phyloP scores from a whole-genome alignment of 192 early-diverging fungal species.

The Funneliformis mosseae region DNA sequence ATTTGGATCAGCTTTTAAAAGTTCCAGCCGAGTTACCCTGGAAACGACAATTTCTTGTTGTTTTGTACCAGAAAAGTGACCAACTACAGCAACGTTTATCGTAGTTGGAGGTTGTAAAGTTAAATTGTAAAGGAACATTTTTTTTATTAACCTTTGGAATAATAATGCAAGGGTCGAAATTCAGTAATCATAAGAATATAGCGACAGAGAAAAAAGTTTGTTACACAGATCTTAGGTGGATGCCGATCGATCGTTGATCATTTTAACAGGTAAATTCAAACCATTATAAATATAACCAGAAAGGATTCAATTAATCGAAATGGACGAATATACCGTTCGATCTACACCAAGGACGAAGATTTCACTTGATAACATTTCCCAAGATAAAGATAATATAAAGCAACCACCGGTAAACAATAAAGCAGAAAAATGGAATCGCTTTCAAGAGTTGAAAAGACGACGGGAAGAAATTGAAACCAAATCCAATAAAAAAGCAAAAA shows the following conservation, averaged over 20 bases:
- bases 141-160: neutral
- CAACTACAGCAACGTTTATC: constrained; percentile 78
- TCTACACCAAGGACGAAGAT: neutral
- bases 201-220: too few species aligned
- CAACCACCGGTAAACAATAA: neutral
- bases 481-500: neutral
- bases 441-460: constrained; percentile 14
- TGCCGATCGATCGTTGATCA: too few species aligned
- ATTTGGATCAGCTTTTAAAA: constrained; percentile 74
- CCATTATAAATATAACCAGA: too few species aligned
- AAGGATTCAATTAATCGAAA: neutral
- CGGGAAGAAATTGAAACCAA: neutral
- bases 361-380: neutral
- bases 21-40: constrained; percentile 73
- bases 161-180: too few species aligned
- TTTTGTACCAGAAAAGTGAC: constrained; percentile 92
- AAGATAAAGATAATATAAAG: neutral
- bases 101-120: constrained; percentile 82
- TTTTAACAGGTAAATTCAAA: too few species aligned
- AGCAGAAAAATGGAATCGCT: neutral
- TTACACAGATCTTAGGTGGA: too few species aligned
- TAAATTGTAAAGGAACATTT: constrained; percentile 86
- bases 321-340: neutral
- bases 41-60: constrained; percentile 88
- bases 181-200: too few species aligned